Evolutionary conservation across 2,329 filamentous ascomycete species (phyloP), one percentile per base, ranked within the genome.

Genomic region (Arthrinium puccinioides): DNA sequence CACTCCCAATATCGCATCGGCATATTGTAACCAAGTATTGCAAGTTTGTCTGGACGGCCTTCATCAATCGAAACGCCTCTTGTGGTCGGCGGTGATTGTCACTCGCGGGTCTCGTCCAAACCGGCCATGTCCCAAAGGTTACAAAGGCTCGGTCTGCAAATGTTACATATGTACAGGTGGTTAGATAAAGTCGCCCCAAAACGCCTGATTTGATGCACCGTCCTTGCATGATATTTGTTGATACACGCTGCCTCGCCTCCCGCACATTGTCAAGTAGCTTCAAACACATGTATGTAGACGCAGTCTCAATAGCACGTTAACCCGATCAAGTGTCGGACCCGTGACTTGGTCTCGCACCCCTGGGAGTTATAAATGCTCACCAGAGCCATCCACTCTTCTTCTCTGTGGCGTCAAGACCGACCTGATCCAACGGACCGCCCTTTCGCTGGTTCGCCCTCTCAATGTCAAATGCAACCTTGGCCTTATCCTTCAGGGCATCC

Each of bases 371-470:
- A 32, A 11, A 23, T 29, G n/a, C 21, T 43, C 53, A 62, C 63
- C 65, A 72, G 38, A 57, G 52, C 64, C 70, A 69, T 16, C 68
- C 61, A 59, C 70, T 74, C 62, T 70, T 72, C 41, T 42, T 47
- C 21, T 40, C 44, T 21, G 38, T 49, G 16, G 49, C 48, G 21
- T 64, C 59, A 21, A 67, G 50, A 0, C 70, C 72, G 3, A 75
- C 42, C 40, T 66, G 65, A 47, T 76, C 72, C 30, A 76, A 52
- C 34, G 63, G 64, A 2, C 72, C 74, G 15, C 72, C 72, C 10
- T 45, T 56, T 41, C 60, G 60, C 60, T 76, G 70, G 42, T 68
- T 70, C 45, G 69, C 63, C 45, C 63, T 64, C 56, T 76, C 72
- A 27, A 58, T 52, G 40, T 72, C 67, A 44, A 72, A 67, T 2